Evolutionary conservation across 2,329 filamentous ascomycete species (phyloP).

Genomic region (Cadophora gregata): DNA sequence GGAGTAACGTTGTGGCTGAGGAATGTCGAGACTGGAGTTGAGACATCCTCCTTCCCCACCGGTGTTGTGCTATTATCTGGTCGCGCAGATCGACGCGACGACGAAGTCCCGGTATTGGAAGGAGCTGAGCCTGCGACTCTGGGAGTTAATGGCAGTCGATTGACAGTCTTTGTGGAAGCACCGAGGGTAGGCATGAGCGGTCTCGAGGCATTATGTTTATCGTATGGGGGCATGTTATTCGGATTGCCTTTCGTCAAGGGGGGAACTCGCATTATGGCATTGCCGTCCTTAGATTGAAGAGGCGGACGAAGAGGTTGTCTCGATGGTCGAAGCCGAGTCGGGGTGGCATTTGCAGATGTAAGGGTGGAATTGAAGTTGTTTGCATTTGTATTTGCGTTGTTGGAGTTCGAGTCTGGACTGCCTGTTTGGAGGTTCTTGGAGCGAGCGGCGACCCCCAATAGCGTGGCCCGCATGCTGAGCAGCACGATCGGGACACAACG

Average conservation of each 20-base stretch:
- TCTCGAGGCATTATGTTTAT: conserved; percentile 58
- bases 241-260: conserved; percentile 31
- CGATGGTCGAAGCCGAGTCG: conserved; percentile 25
- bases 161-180: conserved; percentile 60
- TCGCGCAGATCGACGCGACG: conserved; percentile 59
- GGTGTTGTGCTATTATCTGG: conserved; percentile 34
- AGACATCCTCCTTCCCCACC: conserved; percentile 53
- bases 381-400: conserved; percentile 25
- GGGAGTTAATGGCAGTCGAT: conserved; percentile 63
- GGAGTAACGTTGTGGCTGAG: conserved; percentile 77
- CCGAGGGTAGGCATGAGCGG: conserved; percentile 72
- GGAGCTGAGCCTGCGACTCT: conserved; percentile 54
- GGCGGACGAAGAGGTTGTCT: conserved; percentile 35
- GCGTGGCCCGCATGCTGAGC: conserved; percentile 27
- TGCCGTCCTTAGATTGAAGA: conserved; percentile 43
- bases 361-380: neutral
- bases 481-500: neutral
- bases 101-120: conserved; percentile 39
- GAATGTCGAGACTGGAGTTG: conserved; percentile 59
- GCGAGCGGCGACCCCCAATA: conserved; percentile 16
- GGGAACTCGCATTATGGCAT: conserved; percentile 54
- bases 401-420: conserved; percentile 6
- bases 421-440: conserved; percentile 16
- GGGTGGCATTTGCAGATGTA: conserved; percentile 23
- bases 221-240: conserved; percentile 52